Evolutionary conservation across 257 asterid species (phyloP), one percentile per base, ranked within the genome.

Genomic region (Striga asiatica): DNA sequence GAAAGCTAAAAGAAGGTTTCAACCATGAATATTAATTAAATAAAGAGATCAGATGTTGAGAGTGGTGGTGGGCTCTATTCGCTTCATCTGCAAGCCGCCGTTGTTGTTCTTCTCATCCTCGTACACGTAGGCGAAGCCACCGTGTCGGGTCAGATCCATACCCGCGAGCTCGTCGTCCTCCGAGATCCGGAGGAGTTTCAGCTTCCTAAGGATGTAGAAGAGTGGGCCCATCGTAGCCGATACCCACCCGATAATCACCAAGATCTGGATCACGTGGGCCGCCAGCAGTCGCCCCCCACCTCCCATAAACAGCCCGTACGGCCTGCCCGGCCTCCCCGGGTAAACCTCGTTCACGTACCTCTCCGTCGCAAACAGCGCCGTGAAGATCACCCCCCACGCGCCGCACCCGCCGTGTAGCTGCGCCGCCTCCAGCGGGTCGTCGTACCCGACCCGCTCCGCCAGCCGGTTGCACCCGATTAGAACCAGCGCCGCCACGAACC

Each of bases 111-210:
- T 32, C 2, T 73, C 80, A 1, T 82, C 95, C 1, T 88, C 93
- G 19, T 82, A 84, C 0, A 45, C 89, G 22, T 85, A 89, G 1
- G 97, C 97, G 8, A 89, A 80, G 4, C 97, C 97, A 9, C 97
- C 97, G 34, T 89, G 97, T 9, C 95, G 87, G 87, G 97, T 89
- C 79, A 80, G 13, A 75, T 89, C 97, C 97, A 89, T 85, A 76
- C 97, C 97, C 79, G 94, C 85, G 78, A 79, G 25, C 50, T 89
- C 97, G 14, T 89, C 97, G 0, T 89, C 95, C 5, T 72, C 51
- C 0, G 97, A 89, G 56, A 89, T 84, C 63, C 97, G 69, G 0
- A 89, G 81, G 7, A 89, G 77, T 2, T 83, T 85, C 8, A 85
- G 60, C 56, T 66, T 81, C 12, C 76, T 81, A 42, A 89, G 66